Evolutionary conservation across 1,139 yeast genomes (phyloP), one percentile per base, ranked within the genome.

Genomic region (Pichia sp.): DNA sequence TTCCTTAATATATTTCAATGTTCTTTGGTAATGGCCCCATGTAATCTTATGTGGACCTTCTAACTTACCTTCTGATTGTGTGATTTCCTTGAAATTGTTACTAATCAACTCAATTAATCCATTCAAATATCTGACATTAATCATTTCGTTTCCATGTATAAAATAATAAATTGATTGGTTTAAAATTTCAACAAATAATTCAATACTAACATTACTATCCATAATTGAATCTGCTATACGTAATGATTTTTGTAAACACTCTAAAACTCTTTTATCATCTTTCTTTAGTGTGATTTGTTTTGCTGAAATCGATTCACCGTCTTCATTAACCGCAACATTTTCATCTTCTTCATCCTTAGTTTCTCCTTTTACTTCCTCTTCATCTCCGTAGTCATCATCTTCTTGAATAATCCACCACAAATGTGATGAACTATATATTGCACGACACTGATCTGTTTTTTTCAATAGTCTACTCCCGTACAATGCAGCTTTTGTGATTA

Each of bases 391-490:
- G 5, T 57, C 61, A 30, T 54, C 61, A 32, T 54, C 53, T 40
- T 62, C 65, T 56, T 85, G 90, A 22, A 83, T 76, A 65, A 94
- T 85, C 95, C 96, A 89, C 96, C 97, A 92, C 46, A 92, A 69
- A 66, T 92, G 97, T 3, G 96, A 83, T 46, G 96, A 90, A 47
- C 80, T 68, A 61, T 85, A 87, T 7, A 92, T 95, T 0, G 96
- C 82, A 23, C 97, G 79, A 63, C 97, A 90, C 65, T 90, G 98
- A 60, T 90, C 97, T 32, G 92, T 92, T 63, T 90, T 92, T 63
- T 87, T 88, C 61, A 92, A 74, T 49, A 92, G 72, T 63, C 87
- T 87, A 11, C 96, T 86, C 1, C 96, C 96, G 61, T 89, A 87
- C 43, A 90, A 68, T 1, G 97, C 88, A 49, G 92, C 76, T 62